Conservation (phyloP, 306 rosid species). For the Cajanus cajan region DNA sequence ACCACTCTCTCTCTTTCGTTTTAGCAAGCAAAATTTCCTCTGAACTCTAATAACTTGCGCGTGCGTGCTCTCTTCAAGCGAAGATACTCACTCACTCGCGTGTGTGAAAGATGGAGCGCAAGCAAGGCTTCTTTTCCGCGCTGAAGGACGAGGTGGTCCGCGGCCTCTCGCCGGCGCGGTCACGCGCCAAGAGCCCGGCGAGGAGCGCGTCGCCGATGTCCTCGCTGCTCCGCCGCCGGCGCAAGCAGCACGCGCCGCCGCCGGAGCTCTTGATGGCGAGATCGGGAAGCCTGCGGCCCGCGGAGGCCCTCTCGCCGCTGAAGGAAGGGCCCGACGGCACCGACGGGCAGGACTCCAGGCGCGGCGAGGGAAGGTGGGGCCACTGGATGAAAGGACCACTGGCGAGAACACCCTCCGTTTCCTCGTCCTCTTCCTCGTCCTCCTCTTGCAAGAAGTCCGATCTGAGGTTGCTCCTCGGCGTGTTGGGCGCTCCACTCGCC, state of each 20-base stretch:
- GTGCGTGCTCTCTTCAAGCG: not conserved
- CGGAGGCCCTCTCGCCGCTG: slow-evolving; percentile 91
- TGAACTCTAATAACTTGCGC: not conserved
- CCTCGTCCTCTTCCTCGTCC: slow-evolving; percentile 50
- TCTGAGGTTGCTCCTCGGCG: slow-evolving; percentile 93
- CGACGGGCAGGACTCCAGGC: slow-evolving; percentile 53
- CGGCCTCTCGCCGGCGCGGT: slow-evolving; percentile 80
- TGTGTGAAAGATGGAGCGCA: slow-evolving; percentile 60
- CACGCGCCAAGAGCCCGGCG: slow-evolving; percentile 71
- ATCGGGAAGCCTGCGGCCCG: slow-evolving; percentile 84
- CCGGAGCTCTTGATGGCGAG: slow-evolving; percentile 67
- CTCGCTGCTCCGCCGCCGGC: slow-evolving; percentile 62
- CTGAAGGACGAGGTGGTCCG: slow-evolving; percentile 82
- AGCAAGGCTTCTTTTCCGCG: slow-evolving; percentile 85
- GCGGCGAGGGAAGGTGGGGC: slow-evolving; percentile 78
- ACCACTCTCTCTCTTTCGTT: not conserved
- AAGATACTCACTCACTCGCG: not conserved
- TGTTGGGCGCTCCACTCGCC: slow-evolving; percentile 90
- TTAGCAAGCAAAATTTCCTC: not conserved
- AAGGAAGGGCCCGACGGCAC: slow-evolving; percentile 93
- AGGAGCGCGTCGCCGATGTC: slow-evolving; percentile 76
- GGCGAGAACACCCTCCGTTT: slow-evolving; percentile 71
- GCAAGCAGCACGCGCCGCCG: slow-evolving; percentile 58
- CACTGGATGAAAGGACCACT: slow-evolving; percentile 91
- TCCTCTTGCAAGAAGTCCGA: slow-evolving; percentile 76